phyloP scores from a whole-genome alignment of 1,139 yeast species.

The Debaryomyces singareniensis region DNA sequence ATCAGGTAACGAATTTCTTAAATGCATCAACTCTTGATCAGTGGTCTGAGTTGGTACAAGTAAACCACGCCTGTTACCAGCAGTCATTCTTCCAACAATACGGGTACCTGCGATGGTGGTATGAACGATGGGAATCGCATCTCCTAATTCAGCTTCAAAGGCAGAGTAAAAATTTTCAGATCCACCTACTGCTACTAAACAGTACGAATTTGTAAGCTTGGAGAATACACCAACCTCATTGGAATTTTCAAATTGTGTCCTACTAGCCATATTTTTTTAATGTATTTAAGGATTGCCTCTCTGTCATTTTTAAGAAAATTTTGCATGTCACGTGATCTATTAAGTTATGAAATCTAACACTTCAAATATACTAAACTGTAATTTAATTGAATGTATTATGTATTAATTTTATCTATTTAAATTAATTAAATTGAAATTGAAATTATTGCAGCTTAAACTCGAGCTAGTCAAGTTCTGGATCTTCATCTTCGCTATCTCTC shows the following conservation, averaged over 20 bases:
- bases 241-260: slow-evolving; percentile 85
- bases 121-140: slow-evolving; percentile 91
- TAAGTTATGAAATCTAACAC: too few relatives aligned
- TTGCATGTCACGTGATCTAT: too few relatives aligned
- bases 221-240: slow-evolving; percentile 98
- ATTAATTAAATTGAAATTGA: too few relatives aligned
- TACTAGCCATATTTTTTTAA: slow-evolving; percentile 40
- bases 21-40: slow-evolving; percentile 97
- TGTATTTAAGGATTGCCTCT: too few relatives aligned
- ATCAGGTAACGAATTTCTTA: slow-evolving; percentile 97
- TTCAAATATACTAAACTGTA: too few relatives aligned
- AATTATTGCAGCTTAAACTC: too few relatives aligned
- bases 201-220: slow-evolving; percentile 92
- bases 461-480: slow-evolving; percentile 21
- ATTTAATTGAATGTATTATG: too few relatives aligned
- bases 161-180: slow-evolving; percentile 97
- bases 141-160: slow-evolving; percentile 96
- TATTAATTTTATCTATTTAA: too few relatives aligned
- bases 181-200: slow-evolving; percentile 95
- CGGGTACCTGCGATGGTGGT: slow-evolving; percentile 98
- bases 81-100: slow-evolving; percentile 97
- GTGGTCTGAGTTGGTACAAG: slow-evolving; percentile 97
- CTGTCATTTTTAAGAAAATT: too few relatives aligned
- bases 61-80: slow-evolving; percentile 96
- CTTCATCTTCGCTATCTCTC: slow-evolving; percentile 51